Base-by-base conservation (phyloP, 257 asterid species). In the Cinchona pubescens region DNA sequence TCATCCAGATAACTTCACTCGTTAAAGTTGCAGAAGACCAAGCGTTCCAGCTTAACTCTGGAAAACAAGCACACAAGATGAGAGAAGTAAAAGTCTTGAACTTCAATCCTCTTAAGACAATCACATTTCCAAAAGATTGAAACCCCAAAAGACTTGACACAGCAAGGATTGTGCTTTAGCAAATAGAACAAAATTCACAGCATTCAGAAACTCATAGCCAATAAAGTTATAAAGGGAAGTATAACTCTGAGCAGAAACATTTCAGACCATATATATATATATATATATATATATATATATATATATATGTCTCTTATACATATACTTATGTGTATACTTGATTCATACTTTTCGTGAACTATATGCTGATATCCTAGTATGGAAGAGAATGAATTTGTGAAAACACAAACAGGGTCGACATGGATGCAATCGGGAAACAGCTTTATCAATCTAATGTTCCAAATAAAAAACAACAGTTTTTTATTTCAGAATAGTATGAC, bases 51-150 rank as follows among this genome's bases (percentile, higher is more conserved):
- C 18, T 27, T 43, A 18, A 35, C 8, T 30, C 46, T 37, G 61
- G 49, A 67, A 68, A 46, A 21, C 53, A 68, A 30, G 75, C 65
- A 68, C 30, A 27, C 51, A 67, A 67, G 37, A 53, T 53, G 59
- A 67, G n/a, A 66, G 32, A 40, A 48, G 37, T 46, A 15, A 13
- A 55, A 3, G 46, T 15, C 49, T 75, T 19, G 40, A 42, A 1
- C 2, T 19, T 10, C 12, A 38, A 3, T 34, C 46, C 46, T 35
- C 15, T 34, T 34, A 35, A 5, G 3, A 35, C 14, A 64, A 63
- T 34, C 68, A 63, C 11, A 19, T 2, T 38, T 64, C 69, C 46
- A 34, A 15, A 64, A 64, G 34, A 62, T 34, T 18, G 29, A 9
- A 43, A 27, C 45, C 45, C 16, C 13, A 64, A 64, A n/a, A n/a